Evolutionary conservation across 495 filamentous ascomycete species (phyloP).

Genomic region (Aspergillus hancockii): DNA sequence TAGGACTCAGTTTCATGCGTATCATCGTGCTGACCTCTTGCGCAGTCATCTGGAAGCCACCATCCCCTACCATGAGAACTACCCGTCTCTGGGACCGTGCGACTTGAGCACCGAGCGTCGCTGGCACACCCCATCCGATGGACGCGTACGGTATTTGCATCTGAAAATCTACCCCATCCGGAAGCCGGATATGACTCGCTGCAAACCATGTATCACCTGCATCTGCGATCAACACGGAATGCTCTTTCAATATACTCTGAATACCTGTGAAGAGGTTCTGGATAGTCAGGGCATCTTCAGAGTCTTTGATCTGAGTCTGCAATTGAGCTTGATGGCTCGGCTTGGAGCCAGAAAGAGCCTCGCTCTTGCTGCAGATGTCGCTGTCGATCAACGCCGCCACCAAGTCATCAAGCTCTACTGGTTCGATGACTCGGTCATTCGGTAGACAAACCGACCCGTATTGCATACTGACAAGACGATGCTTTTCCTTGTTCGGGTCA

Average conservation of each 20-base stretch:
- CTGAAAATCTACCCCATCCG: conserved; percentile 12
- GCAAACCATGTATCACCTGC: conserved; percentile 20
- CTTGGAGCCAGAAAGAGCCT: not conserved
- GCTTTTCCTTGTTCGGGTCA: conserved; percentile 4
- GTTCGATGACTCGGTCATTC: not conserved
- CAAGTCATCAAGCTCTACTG: not conserved
- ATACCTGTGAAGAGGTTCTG: not conserved
- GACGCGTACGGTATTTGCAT: conserved; percentile 18
- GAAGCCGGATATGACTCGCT: conserved; percentile 7
- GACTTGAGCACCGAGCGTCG: conserved; percentile 21
- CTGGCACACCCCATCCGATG: conserved; percentile 21
- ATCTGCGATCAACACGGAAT: conserved; percentile 11
- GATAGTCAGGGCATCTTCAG: conserved; percentile 3
- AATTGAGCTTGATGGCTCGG: not conserved
- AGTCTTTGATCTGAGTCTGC: not conserved
- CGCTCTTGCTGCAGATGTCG: not conserved
- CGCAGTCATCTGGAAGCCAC: conserved; percentile 68
- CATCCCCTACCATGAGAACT: conserved; percentile 73
- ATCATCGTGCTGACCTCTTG: conserved; percentile 75
- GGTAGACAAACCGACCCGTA: not conserved
- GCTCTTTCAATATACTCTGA: not conserved
- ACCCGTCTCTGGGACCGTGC: conserved; percentile 34
- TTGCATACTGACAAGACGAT: conserved; percentile 13
- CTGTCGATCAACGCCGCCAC: not conserved
- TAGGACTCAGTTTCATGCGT: conserved; percentile 59